A percentile compares a stretch with the other conserved stretches of the same genome.
Evolutionary conservation across 2,329 filamentous ascomycete species (phyloP).

Genomic region (Microthyrium microscopicum): DNA sequence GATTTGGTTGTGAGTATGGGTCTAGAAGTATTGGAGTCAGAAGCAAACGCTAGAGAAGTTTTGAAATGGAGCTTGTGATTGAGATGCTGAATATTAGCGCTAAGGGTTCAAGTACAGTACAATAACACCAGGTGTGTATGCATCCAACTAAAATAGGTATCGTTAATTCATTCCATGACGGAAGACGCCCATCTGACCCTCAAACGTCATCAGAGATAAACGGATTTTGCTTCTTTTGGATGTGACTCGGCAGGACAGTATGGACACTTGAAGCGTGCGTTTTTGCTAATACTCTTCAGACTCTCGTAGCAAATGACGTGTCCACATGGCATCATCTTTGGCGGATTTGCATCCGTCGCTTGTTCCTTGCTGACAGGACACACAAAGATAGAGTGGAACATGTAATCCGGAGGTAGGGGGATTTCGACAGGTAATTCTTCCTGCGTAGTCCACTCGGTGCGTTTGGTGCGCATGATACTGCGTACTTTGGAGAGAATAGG

Average conservation of each 20-base stretch:
- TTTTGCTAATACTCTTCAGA: slow-evolving; percentile 63
- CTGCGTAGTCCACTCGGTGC: slow-evolving; percentile 86
- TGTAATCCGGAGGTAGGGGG: slow-evolving; percentile 44
- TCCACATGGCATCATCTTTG: slow-evolving; percentile 92
- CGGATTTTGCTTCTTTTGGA: slow-evolving; percentile 57
- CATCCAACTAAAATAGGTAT: too few species aligned
- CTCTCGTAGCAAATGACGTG: slow-evolving; percentile 85
- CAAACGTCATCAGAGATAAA: slow-evolving; percentile 50
- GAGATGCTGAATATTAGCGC: too few species aligned
- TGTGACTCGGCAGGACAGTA: slow-evolving; percentile 83
- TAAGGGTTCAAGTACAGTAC: too few species aligned
- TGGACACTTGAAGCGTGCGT: slow-evolving; percentile 76
- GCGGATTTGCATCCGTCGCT: slow-evolving; percentile 79
- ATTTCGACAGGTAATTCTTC: slow-evolving; percentile 74
- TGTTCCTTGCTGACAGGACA: slow-evolving; percentile 96
- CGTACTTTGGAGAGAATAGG: slow-evolving; percentile 81
- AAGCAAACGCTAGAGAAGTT: too few species aligned
- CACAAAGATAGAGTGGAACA: slow-evolving; percentile 93
- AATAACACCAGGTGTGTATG: too few species aligned
- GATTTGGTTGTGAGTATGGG: too few species aligned
- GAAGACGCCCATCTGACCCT: too few species aligned
- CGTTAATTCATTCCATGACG: too few species aligned
- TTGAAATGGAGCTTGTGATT: too few species aligned
- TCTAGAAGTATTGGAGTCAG: too few species aligned
- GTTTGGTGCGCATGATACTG: slow-evolving; percentile 70